Conservation (phyloP, 805 yeast species). For the Lipomyces yamadae region DNA sequence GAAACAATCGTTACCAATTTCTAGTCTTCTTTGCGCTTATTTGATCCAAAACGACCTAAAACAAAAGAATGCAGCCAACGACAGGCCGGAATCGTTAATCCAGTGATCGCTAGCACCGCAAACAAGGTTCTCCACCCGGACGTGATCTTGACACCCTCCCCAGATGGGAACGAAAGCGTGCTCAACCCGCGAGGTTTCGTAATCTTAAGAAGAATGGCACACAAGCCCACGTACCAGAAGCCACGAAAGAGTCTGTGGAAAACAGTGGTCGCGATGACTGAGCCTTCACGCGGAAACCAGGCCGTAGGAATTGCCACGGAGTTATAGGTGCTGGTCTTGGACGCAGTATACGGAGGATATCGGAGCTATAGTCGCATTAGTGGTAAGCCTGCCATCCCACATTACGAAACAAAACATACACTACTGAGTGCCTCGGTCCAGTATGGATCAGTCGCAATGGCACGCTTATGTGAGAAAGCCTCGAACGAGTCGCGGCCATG, state of each 20-base stretch:
- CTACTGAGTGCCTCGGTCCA: slow-evolving; percentile 64
- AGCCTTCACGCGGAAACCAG: slow-evolving; percentile 31
- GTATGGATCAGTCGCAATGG: slow-evolving; percentile 65
- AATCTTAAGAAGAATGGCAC: slow-evolving; percentile 1
- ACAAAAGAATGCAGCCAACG: slow-evolving; percentile 4
- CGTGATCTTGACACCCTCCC: background rate
- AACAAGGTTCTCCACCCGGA: background rate
- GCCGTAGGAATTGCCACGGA: slow-evolving; percentile 8
- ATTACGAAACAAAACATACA: slow-evolving; percentile 77
- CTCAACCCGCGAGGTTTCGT: background rate
- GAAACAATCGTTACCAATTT: background rate
- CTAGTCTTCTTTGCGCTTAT: background rate
- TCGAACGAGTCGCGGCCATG: slow-evolving; percentile 75
- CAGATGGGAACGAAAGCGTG: slow-evolving; percentile 2
- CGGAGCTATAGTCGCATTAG: slow-evolving; percentile 15
- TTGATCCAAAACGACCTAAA: slow-evolving; percentile 1
- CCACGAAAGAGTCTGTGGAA: slow-evolving; percentile 3
- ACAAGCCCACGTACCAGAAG: slow-evolving; percentile 3
- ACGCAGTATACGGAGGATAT: slow-evolving; percentile 28
- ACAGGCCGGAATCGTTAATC: background rate
- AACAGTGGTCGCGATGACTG: slow-evolving; percentile 9
- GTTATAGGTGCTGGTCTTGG: slow-evolving; percentile 9
- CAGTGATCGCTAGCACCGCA: background rate
- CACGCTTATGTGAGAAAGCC: slow-evolving; percentile 77
- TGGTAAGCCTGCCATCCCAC: background rate